A percentile compares a stretch with the other conserved stretches of the same genome.
Conservation (phyloP, 495 filamentous ascomycete genomes). For the Usnea hakonensis region DNA sequence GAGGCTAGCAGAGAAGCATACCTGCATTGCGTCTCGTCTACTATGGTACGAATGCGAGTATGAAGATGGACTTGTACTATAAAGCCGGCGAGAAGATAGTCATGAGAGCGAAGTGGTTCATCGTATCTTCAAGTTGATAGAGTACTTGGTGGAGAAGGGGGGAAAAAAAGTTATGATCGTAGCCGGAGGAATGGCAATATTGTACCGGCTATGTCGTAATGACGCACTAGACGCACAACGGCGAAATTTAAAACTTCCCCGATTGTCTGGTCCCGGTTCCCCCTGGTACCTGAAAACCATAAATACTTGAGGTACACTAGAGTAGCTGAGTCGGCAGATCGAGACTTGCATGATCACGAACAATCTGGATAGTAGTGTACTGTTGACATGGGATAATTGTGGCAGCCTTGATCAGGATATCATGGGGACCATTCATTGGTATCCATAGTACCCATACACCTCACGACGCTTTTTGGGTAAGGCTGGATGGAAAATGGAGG, state of each 20-base stretch:
- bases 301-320: too few relatives aligned
- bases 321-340: too few relatives aligned
- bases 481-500: too few relatives aligned
- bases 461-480: too few relatives aligned
- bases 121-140: neutral
- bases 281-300: neutral
- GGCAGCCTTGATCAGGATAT: too few relatives aligned
- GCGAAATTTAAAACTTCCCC: too few relatives aligned
- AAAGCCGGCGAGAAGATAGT: neutral
- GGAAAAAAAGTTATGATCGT: neutral
- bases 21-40: neutral
- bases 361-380: too few relatives aligned
- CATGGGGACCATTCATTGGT: too few relatives aligned
- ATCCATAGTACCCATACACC: too few relatives aligned
- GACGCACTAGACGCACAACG: neutral
- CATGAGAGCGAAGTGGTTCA: neutral
- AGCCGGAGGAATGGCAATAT: neutral
- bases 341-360: too few relatives aligned
- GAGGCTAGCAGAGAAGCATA: neutral
- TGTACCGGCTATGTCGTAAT: neutral
- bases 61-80: neutral
- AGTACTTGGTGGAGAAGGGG: neutral
- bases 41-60: neutral
- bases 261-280: neutral
- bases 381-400: too few relatives aligned